These are phyloP conservation scores for Coniosporium apollinis DNA, from an alignment of 495 filamentous ascomycete genomes.

Conservation along the genomic window DNA sequence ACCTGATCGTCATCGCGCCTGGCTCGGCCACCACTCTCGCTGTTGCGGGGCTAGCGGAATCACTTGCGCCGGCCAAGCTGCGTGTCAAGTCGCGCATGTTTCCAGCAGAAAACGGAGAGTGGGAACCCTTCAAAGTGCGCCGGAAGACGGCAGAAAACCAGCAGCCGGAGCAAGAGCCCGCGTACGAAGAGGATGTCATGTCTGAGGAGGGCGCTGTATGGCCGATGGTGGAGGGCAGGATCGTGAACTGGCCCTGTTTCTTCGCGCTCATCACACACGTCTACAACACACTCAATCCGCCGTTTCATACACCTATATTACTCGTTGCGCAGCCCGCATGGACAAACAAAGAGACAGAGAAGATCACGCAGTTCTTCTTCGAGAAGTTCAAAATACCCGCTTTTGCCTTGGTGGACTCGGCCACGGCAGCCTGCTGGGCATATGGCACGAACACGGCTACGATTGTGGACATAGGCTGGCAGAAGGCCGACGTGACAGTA, in stretches of 20 bases:
- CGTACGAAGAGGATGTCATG: conserved; percentile 72
- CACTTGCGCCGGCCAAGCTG: conserved; percentile 67
- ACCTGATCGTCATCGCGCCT: conserved; percentile 92
- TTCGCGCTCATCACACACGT: conserved; percentile 79
- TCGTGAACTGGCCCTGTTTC: conserved; percentile 79
- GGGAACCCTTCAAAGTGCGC: conserved; percentile 65
- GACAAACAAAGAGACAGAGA: conserved; percentile 67
- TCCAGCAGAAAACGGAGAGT: conserved; percentile 64
- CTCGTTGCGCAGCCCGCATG: conserved; percentile 75
- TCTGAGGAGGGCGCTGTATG: conserved; percentile 81
- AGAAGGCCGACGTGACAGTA: conserved; percentile 82
- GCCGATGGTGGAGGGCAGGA: conserved; percentile 68
- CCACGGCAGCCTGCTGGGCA: conserved; percentile 66
- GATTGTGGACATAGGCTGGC: conserved; percentile 75
- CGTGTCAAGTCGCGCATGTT: conserved; percentile 91
- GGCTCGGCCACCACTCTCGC: conserved; percentile 88
- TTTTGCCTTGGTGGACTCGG: conserved; percentile 72
- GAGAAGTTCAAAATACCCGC: conserved; percentile 91
- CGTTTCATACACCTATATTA: conserved; percentile 86
- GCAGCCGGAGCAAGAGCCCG: conserved; percentile 30
- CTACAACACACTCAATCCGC: conserved; percentile 69
- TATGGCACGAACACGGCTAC: conserved; percentile 61
- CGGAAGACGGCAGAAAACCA: too few relatives aligned
- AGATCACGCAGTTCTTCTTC: conserved; percentile 79
- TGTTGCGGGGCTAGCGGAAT: conserved; percentile 82